Evolutionary conservation across 371 early-diverging fungal genomes (phyloP).

Genomic region (Entomophthora muscae): DNA sequence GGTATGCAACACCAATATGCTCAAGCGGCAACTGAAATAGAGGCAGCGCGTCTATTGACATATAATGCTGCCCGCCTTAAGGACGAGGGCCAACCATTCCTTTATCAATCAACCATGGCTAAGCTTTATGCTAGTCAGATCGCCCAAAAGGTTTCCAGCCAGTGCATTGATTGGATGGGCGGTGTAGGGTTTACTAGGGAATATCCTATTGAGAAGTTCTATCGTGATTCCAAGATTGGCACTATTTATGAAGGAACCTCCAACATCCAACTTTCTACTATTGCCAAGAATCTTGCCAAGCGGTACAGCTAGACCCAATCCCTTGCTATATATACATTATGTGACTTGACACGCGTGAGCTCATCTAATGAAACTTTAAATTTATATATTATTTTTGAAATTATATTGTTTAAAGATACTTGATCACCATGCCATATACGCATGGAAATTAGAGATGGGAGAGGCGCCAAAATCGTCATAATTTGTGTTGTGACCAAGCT

Average conservation of each 20-base stretch:
- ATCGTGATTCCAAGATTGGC: constrained; percentile 93
- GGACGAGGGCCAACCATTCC: constrained; percentile 76
- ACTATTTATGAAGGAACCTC: constrained; percentile 65
- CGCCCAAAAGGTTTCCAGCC: constrained; percentile 77
- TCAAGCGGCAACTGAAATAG: constrained; percentile 86
- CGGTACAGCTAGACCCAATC: constrained; percentile 22
- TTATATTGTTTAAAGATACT: no score
- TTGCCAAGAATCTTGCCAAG: constrained; percentile 69
- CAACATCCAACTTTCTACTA: constrained; percentile 94
- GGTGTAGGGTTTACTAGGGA: constrained; percentile 93
- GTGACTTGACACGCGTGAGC: no score
- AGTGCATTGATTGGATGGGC: constrained; percentile 92
- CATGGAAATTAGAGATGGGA: no score
- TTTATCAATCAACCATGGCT: constrained; percentile 95
- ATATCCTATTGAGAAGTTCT: constrained; percentile 79
- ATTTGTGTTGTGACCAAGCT: no score
- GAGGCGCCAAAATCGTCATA: no score
- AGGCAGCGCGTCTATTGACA: constrained; percentile 90
- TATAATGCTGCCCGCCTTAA: constrained; percentile 95
- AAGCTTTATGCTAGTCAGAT: constrained; percentile 90
- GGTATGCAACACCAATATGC: constrained; percentile 95
- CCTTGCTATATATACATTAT: no score
- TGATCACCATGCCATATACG: no score
- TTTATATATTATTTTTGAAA: no score
- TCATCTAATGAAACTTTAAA: no score